Evolutionary conservation across 2,329 filamentous ascomycete genomes (phyloP).

Genomic region (Penicillium sp.): DNA sequence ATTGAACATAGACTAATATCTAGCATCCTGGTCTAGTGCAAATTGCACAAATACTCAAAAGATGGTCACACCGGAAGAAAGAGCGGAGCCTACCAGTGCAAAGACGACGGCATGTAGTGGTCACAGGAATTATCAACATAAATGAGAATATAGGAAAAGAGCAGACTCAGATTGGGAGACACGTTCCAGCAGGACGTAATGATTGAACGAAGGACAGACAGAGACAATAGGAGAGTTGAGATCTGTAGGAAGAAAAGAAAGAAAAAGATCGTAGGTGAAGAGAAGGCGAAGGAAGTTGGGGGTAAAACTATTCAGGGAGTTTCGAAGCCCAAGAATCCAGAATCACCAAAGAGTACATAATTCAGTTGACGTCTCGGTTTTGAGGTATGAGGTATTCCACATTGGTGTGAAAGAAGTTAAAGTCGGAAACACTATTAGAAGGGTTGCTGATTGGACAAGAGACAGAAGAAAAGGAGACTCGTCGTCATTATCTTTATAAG

Average conservation of each 20-base stretch:
- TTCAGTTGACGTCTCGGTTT: not conserved
- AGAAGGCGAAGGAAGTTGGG: not conserved
- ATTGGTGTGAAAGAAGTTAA: not conserved
- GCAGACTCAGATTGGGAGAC: constrained; percentile 6
- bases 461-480: constrained; percentile 22
- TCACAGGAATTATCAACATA: constrained; percentile 22
- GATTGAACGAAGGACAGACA: constrained; percentile 10
- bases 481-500: constrained; percentile 22
- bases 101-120: constrained; percentile 10
- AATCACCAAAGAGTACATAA: not conserved
- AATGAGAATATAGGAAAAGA: constrained; percentile 11
- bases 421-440: constrained; percentile 6
- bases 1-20: constrained; percentile 12
- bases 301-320: not conserved
- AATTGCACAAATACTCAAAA: constrained; percentile 15
- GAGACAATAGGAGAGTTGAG: constrained; percentile 4
- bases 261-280: constrained; percentile 5
- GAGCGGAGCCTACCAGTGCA: constrained; percentile 11
- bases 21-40: constrained; percentile 18
- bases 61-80: constrained; percentile 15
- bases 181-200: not conserved
- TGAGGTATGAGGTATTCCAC: not conserved
- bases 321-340: not conserved
- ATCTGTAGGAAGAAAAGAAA: constrained; percentile 3
- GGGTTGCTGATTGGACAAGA: constrained; percentile 13